phyloP scores from a whole-genome alignment of 169 alveolate genomes.

The Plasmodium sp. region DNA sequence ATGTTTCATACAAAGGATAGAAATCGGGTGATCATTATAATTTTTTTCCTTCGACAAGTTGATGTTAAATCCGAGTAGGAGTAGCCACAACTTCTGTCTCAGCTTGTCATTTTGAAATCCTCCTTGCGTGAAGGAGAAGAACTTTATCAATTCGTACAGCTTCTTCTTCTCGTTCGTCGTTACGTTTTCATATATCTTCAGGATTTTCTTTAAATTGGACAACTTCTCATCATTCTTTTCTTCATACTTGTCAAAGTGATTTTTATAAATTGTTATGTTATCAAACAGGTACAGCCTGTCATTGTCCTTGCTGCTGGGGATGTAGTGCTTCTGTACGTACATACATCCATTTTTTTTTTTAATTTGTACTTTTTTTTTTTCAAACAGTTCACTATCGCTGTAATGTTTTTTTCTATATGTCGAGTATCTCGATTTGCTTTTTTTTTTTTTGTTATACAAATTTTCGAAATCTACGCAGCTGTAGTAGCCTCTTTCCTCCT shows the following conservation, averaged over 20 bases:
- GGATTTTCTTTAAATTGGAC: constrained; percentile 41
- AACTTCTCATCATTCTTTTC: constrained; percentile 25
- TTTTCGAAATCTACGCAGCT: constrained; percentile 67
- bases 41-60: constrained; percentile 56
- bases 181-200: constrained; percentile 72
- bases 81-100: constrained; percentile 62
- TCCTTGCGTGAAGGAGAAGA: constrained; percentile 62
- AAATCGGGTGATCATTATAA: constrained; percentile 70
- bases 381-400: constrained; percentile 60
- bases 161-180: constrained; percentile 33
- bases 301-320: neutral
- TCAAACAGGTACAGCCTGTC: constrained; percentile 24
- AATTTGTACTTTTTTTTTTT: constrained; percentile 9
- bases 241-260: constrained; percentile 52
- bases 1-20: constrained; percentile 45
- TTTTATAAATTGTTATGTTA: constrained; percentile 47
- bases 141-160: constrained; percentile 58
- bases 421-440: constrained; percentile 41
- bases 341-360: constrained; percentile 33
- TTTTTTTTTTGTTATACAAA: constrained; percentile 71
- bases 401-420: constrained; percentile 30
- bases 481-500: constrained; percentile 53
- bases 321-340: constrained; percentile 40
- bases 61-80: constrained; percentile 62
- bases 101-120: constrained; percentile 63